phyloP scores from a whole-genome alignment of 148 eudicot species.

The Rhododendron williamsianum region DNA sequence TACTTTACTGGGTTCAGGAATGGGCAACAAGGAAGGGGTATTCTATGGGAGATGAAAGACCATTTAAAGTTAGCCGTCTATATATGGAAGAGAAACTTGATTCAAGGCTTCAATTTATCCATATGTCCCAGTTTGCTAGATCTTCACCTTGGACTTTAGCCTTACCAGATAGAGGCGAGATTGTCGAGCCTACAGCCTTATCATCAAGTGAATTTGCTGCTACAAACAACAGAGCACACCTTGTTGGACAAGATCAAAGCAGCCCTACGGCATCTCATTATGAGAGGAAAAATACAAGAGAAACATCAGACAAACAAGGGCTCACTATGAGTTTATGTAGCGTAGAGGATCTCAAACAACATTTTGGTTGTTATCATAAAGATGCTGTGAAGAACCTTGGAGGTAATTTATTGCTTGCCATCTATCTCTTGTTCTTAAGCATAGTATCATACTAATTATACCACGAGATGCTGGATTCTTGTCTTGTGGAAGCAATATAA shows the following conservation, averaged over 20 bases:
- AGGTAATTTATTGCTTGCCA: too few species aligned
- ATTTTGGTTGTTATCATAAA: too few species aligned
- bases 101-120: neutral
- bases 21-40: slow-evolving; percentile 47
- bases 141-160: neutral
- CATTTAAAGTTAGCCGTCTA: neutral
- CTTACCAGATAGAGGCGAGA: neutral
- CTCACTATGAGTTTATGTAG: too few species aligned
- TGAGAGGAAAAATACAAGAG: too few species aligned
- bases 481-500: neutral
- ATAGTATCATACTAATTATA: neutral
- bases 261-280: too few species aligned
- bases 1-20: slow-evolving; percentile 34
- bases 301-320: too few species aligned
- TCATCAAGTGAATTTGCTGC: neutral
- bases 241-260: too few species aligned
- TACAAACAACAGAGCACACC: too few species aligned
- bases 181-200: neutral
- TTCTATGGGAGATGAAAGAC: slow-evolving; percentile 3
- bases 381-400: too few species aligned
- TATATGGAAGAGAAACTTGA: neutral
- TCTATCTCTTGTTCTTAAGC: too few species aligned
- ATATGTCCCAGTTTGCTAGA: neutral
- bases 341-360: too few species aligned
- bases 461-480: neutral